Evolutionary conservation across 179 eudicot species (phyloP).

Genomic region (Pouteria campechiana): DNA sequence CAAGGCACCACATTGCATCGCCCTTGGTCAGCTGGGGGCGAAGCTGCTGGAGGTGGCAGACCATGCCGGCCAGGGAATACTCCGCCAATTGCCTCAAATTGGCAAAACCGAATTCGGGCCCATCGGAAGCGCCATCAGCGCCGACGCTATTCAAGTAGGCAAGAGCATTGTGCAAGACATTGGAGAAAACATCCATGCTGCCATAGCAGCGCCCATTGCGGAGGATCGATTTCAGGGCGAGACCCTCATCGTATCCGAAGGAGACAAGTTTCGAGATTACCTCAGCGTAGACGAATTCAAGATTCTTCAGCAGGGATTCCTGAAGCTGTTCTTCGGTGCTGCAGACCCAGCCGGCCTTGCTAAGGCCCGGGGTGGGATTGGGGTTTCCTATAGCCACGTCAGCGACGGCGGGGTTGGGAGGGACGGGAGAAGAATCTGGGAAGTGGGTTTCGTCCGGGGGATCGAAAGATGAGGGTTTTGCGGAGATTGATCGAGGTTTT

Average conservation of each 20-base stretch:
- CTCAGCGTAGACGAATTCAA: slow-evolving; percentile 74
- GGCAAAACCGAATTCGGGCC: slow-evolving; percentile 39
- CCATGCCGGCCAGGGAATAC: slow-evolving; percentile 82
- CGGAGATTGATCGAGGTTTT: slow-evolving; percentile 27
- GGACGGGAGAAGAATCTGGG: too few relatives aligned
- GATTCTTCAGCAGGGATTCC: slow-evolving; percentile 63
- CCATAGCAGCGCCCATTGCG: slow-evolving; percentile 86
- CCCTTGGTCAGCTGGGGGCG: slow-evolving; percentile 81
- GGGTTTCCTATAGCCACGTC: too few relatives aligned
- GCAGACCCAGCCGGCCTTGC: slow-evolving; percentile 76
- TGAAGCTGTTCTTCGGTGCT: slow-evolving; percentile 92
- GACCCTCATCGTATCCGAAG: slow-evolving; percentile 81
- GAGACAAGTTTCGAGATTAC: slow-evolving; percentile 60
- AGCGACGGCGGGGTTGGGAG: slow-evolving; percentile 24
- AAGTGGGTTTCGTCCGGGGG: too few relatives aligned
- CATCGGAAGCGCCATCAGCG: slow-evolving; percentile 22
- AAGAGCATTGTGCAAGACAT: slow-evolving; percentile 69
- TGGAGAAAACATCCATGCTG: slow-evolving; percentile 82
- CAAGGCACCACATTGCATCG: slow-evolving; percentile 98
- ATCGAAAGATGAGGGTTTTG: slow-evolving; percentile 13
- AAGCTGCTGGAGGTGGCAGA: slow-evolving; percentile 73
- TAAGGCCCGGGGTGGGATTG: slow-evolving; percentile 25
- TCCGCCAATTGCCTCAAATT: slow-evolving; percentile 91
- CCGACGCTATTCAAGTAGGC: slow-evolving; percentile 54
- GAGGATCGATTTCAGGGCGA: slow-evolving; percentile 56